A percentile compares a stretch with the other conserved stretches of the same genome.
phyloP scores from a whole-genome alignment of 2,329 filamentous ascomycete genomes.

The Plectosphaerella cucumerina region DNA sequence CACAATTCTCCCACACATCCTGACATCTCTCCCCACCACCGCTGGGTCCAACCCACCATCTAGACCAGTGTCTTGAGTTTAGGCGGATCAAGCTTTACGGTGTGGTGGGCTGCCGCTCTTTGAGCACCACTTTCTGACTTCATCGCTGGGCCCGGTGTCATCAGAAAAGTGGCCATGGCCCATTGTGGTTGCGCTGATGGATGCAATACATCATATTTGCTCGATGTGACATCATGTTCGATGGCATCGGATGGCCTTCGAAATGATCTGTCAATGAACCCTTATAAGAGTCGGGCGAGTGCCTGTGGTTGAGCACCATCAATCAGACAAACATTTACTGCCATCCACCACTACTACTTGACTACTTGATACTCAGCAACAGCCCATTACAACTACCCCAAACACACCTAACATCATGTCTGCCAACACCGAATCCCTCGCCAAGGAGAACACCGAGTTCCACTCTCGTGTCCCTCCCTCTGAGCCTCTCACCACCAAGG shows the following conservation, averaged over 20 bases:
- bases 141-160: background rate
- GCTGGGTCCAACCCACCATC: background rate
- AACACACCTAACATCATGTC: slow-evolving; percentile 30
- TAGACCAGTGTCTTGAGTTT: background rate
- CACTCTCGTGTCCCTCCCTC: slow-evolving; percentile 42
- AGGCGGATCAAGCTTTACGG: background rate
- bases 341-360: slow-evolving; percentile 3
- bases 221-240: background rate
- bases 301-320: background rate
- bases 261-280: background rate
- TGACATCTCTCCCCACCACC: background rate
- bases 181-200: background rate
- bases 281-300: background rate
- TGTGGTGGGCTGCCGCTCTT: background rate
- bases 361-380: background rate
- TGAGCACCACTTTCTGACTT: background rate
- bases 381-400: background rate
- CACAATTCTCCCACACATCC: background rate
- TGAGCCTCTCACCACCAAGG: slow-evolving; percentile 48
- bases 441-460: slow-evolving; percentile 50
- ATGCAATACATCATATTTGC: background rate
- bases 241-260: background rate
- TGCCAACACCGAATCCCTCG: slow-evolving; percentile 49
- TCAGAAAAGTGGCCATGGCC: background rate
- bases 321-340: background rate